Evolutionary conservation across 345 rosid genomes (phyloP).

Genomic region (Geranium brycei): DNA sequence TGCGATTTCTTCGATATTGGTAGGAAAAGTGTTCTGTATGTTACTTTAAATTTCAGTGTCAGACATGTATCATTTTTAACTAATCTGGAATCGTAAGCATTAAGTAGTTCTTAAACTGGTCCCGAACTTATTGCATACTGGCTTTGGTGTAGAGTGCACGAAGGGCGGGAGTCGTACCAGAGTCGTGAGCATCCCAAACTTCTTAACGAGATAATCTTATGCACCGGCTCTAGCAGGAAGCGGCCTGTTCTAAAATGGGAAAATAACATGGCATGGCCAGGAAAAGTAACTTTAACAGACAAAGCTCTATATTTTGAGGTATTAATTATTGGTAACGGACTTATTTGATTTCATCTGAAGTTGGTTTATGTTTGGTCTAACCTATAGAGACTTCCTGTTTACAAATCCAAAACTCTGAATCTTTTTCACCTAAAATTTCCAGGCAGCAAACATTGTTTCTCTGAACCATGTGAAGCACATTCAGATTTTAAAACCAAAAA

Average conservation of each 20-base stretch:
- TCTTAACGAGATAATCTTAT: constrained; percentile 57
- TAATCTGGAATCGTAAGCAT: background rate
- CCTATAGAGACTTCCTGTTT: too few relatives aligned
- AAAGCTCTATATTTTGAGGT: constrained; percentile 91
- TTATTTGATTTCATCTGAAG: background rate
- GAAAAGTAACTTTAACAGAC: constrained; percentile 73
- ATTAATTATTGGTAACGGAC: constrained; percentile 2
- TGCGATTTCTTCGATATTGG: background rate
- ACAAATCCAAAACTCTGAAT: too few relatives aligned
- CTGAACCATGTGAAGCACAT: too few relatives aligned
- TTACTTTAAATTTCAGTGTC: background rate
- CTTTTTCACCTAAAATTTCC: too few relatives aligned
- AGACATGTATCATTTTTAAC: background rate
- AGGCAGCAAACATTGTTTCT: too few relatives aligned
- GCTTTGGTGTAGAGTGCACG: constrained; percentile 50
- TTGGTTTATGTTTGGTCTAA: too few relatives aligned
- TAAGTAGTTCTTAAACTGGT: too few relatives aligned
- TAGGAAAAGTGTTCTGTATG: too few relatives aligned
- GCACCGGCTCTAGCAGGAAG: constrained; percentile 72
- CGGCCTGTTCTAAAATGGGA: constrained; percentile 92
- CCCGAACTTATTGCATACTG: too few relatives aligned
- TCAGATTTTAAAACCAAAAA: too few relatives aligned
- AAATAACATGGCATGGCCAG: constrained; percentile 90
- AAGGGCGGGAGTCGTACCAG: constrained; percentile 60
- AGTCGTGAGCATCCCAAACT: constrained; percentile 32